Evolutionary conservation across 2,329 filamentous ascomycete species (phyloP).

Genomic region (Emergomyces pasteurianus): DNA sequence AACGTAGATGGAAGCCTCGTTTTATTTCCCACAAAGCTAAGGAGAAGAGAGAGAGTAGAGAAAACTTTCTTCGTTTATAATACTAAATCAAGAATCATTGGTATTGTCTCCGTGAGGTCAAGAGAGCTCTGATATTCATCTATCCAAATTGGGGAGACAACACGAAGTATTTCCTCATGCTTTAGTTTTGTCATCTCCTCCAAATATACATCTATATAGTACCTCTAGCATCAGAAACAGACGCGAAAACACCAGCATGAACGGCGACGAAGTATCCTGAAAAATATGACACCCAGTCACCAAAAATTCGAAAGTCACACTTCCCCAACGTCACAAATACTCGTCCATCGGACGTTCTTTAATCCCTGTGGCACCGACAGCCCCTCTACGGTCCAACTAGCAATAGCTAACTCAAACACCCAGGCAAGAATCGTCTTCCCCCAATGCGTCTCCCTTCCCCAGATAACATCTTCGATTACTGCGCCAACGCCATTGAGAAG

Average conservation of each 20-base stretch:
- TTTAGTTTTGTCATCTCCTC: no score
- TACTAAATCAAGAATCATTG: no score
- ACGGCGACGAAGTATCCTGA: not conserved
- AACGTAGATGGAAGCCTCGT: no score
- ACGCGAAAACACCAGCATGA: not conserved
- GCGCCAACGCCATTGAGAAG: constrained; percentile 29
- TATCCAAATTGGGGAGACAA: no score
- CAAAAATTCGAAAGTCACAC: not conserved
- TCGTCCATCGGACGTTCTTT: constrained; percentile 11
- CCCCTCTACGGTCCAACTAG: constrained; percentile 18
- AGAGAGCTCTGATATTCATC: no score
- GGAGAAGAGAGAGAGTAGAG: no score
- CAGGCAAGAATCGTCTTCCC: constrained; percentile 16
- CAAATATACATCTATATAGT: no score
- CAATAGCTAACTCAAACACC: constrained; percentile 17
- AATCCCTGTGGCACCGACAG: constrained; percentile 15
- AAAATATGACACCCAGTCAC: not conserved
- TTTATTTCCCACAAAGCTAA: no score
- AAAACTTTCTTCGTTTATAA: no score
- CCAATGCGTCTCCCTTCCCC: constrained; percentile 16
- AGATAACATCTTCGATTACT: constrained; percentile 15
- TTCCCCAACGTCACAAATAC: constrained; percentile 11
- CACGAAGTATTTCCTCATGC: no score
- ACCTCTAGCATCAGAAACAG: not conserved
- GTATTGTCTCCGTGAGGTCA: no score